Conservation (phyloP, 2,329 filamentous ascomycete species). For the Fusarium luffae region DNA sequence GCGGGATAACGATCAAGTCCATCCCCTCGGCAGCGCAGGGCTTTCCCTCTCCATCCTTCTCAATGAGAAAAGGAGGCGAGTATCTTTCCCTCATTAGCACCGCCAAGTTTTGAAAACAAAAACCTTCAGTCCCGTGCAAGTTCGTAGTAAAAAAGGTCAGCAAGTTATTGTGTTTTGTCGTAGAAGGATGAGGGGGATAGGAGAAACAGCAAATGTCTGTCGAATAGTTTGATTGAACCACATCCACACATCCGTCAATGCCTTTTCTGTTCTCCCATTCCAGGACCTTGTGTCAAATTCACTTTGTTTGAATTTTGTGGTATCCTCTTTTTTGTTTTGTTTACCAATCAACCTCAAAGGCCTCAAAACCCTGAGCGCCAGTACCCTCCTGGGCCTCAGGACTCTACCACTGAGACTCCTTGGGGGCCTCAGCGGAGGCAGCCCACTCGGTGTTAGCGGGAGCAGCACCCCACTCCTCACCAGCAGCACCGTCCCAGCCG, state of each 20-base stretch:
- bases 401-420: constrained; percentile 66
- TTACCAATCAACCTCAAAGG: constrained; percentile 32
- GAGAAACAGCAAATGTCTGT: constrained; percentile 38
- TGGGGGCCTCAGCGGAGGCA: constrained; percentile 66
- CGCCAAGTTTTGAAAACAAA: constrained; percentile 63
- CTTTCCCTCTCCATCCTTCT: constrained; percentile 81
- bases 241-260: constrained; percentile 41
- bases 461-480: constrained; percentile 73
- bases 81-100: constrained; percentile 99
- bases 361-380: neutral
- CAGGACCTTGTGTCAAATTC: constrained; percentile 21
- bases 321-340: constrained; percentile 36
- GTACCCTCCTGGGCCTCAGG: constrained; percentile 34
- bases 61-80: constrained; percentile 60
- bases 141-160: constrained; percentile 13
- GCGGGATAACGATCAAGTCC: constrained; percentile 90
- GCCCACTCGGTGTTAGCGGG: constrained; percentile 76
- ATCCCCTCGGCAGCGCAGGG: constrained; percentile 90
- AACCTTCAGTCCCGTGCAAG: constrained; percentile 50
- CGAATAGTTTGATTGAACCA: constrained; percentile 44
- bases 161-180: constrained; percentile 12
- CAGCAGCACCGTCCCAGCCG: constrained; percentile 68
- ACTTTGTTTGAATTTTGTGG: constrained; percentile 29
- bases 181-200: constrained; percentile 32
- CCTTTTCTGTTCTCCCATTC: constrained; percentile 29